These are phyloP conservation scores for Neonectria coccinea DNA, from an alignment of 2,329 filamentous ascomycete genomes.

Conservation along the genomic window DNA sequence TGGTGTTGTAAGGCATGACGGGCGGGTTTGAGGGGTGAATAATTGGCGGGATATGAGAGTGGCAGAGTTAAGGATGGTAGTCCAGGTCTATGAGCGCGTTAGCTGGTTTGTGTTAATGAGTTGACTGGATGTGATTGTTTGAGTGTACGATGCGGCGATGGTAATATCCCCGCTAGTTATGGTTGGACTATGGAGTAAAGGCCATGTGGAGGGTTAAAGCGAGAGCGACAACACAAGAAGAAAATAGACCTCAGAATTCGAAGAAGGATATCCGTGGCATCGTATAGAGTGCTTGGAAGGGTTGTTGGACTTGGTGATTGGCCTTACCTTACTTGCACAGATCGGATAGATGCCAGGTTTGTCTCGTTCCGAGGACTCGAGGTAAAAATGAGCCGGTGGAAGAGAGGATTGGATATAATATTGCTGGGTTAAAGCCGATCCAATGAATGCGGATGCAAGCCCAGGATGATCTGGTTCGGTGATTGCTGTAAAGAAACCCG, in stretches of 20 bases:
- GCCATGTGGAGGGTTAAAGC: neutral
- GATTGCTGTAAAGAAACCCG: neutral
- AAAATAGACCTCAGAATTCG: no score
- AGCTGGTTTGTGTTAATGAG: neutral
- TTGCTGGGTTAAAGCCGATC: slow-evolving; percentile 1
- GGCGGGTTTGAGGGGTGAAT: neutral
- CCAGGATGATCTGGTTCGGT: neutral
- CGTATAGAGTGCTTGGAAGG: neutral
- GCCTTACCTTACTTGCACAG: slow-evolving; percentile 10
- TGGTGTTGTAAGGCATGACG: slow-evolving; percentile 90
- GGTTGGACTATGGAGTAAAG: neutral
- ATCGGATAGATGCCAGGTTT: neutral
- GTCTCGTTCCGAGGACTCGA: neutral
- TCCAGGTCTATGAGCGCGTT: slow-evolving; percentile 2
- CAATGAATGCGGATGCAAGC: neutral
- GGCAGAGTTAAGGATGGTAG: neutral
- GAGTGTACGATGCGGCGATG: neutral
- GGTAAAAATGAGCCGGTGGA: neutral
- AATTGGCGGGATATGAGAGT: neutral
- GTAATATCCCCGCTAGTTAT: no score
- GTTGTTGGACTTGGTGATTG: slow-evolving; percentile 2
- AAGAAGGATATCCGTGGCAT: no score
- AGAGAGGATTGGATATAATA: neutral
- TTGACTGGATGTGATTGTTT: slow-evolving; percentile 1
- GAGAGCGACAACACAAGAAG: no score